Base-by-base conservation (phyloP, 495 filamentous ascomycete genomes). In the Aspergillus panamensis region DNA sequence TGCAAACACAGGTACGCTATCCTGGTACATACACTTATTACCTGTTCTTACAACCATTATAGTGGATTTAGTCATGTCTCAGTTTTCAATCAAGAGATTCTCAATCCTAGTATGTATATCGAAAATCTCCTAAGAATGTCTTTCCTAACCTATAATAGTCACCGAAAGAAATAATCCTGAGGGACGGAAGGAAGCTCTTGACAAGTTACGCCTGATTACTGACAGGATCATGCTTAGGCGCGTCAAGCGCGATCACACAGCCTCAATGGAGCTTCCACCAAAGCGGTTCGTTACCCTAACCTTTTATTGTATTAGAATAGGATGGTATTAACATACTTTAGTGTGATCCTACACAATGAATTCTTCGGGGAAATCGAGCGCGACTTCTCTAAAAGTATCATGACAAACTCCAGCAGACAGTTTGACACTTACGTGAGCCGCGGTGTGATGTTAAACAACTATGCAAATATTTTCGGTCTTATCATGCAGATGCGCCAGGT, bases 401-500 rank as follows among this genome's bases (percentile, higher is more conserved):
- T 96, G 90, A 87, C 83, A 19, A 94, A 90, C 63, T 87, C 87
- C 9, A 83, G 85, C 35, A 84, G 94, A 39, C 84, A 91, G 58
- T 98, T 97, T 60, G 89, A 97, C 60, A 96, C 90, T 1, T 98
- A 97, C 64, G 94, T 97, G 17, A 89, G 90, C 48, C 89, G 88
- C 43, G 94, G 93, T 71, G 94, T 97, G 6, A 84, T 97, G 71
- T 81, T 97, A 55, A 96, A 97, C 76, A 98, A 97, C 65, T 97
- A 97, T 64, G 92, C 93, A 39, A 81, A 79, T 65, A 85, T 87
- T 64, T 85, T 86, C 60, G 91, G 91, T 47, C 80, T 96, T 40
- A 96, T 96, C 66, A 96, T 96, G 88, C 89, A 95, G 70, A 97
- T 97, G 92, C 89, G 93, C 30, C 94, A 97, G 76, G 88, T 92